Base-by-base conservation (phyloP, 225 moss, liverwort and hornwort genomes). In the Sphagnum tenellum region DNA sequence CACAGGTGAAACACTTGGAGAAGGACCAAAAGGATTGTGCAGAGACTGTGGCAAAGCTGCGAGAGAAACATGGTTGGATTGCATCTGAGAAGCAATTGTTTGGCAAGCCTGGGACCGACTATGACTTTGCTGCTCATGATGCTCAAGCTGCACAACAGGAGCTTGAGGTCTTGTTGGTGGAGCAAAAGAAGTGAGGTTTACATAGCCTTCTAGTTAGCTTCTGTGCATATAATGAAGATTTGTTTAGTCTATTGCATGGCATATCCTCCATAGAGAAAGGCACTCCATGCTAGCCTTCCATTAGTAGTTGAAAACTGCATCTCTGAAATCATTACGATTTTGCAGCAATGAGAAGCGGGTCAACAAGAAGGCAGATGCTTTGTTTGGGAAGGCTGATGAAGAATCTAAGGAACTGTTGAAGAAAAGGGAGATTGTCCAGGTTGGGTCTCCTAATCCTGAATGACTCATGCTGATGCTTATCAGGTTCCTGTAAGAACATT, bases 331-430 rank as follows among this genome's bases (percentile, higher is more conserved):
- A 29, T 29, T 29, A 29, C 0, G 29, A 65, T 50, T 49, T 59
- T 80, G 80, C 90, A 98, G 98, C 66, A 81, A 77, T 74, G 98
- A 98, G 74, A 98, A 98, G 75, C 81, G 89, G 74, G 84, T 98
- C 67, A 98, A 98, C 72, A 98, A 98, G 73, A 98, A 93, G 72
- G 98, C 81, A 46, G 81, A 93, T 70, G 86, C 88, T 48, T 89
- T 93, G 98, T 98, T 98, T 64, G 92, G 87, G 67, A 90, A 88
- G 76, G 98, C 98, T 64, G 98, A 93, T 71, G 89, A 87, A 74
- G 90, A 98, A 60, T 93, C 87, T 66, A 90, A 88, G 63, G 98
- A 98, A 64, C 82, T 98, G 54, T 57, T 87, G 72, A 82, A 86
- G 8, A 90, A 75, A 73, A 82, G 90, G 66, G 73, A 82, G 67